Percentiles rank a stretch among this genome's conserved stretches.
Evolutionary conservation across 768 basidiomycete species (phyloP).

Genomic region (Trametes cubensis): DNA sequence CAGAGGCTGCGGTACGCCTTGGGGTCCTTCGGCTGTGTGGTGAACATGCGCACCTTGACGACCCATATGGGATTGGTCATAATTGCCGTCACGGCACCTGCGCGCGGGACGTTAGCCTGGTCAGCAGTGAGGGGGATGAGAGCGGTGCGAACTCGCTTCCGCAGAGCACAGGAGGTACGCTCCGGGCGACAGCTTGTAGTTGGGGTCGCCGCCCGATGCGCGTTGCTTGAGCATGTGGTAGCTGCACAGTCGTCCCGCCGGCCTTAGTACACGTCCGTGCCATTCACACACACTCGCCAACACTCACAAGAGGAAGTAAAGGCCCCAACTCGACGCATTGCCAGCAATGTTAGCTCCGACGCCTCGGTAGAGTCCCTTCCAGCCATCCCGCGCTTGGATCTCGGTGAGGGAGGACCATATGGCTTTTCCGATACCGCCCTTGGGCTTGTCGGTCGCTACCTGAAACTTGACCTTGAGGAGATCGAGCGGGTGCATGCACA

Average conservation of each 20-base stretch:
- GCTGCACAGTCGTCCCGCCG: constrained; percentile 43
- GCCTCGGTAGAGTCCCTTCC: constrained; percentile 88
- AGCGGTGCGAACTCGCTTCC: constrained; percentile 84
- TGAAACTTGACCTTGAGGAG: constrained; percentile 94
- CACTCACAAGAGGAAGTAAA: constrained; percentile 96
- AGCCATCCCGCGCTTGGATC: constrained; percentile 76
- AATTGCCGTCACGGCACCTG: constrained; percentile 91
- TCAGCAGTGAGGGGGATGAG: constrained; percentile 18
- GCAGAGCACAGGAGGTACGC: constrained; percentile 89
- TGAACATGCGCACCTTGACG: constrained; percentile 96
- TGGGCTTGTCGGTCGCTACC: constrained; percentile 69
- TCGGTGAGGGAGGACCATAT: constrained; percentile 77
- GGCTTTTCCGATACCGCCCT: constrained; percentile 64
- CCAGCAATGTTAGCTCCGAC: constrained; percentile 90
- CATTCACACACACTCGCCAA: not conserved
- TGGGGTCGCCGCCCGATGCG: constrained; percentile 68
- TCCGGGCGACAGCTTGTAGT: constrained; percentile 67
- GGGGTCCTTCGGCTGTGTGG: constrained; percentile 67
- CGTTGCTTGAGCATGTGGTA: constrained; percentile 93
- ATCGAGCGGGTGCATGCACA: constrained; percentile 98
- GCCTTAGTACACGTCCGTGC: not conserved
- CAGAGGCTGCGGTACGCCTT: constrained; percentile 78
- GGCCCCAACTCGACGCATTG: constrained; percentile 95
- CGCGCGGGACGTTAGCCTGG: constrained; percentile 11
- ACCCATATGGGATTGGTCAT: constrained; percentile 99